These are phyloP conservation scores for Melocanna baccifera DNA, from an alignment of 176 grass and related monocot genomes.

Conservation along the genomic window DNA sequence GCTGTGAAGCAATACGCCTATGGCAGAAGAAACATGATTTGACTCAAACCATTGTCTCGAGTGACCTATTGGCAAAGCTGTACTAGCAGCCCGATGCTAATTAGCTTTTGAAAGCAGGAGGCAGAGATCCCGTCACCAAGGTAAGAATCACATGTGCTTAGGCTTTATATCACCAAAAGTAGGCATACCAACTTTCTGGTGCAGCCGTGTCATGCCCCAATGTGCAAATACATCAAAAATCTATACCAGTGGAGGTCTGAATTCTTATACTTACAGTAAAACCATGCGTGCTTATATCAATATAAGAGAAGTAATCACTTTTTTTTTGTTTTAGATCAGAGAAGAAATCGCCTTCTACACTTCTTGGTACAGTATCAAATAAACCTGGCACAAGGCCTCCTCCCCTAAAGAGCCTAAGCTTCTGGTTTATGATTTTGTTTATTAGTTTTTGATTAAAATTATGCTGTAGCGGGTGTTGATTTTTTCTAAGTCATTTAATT, in stretches of 20 bases:
- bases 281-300: background rate
- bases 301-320: background rate
- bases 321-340: too few relatives aligned
- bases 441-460: too few relatives aligned
- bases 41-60: constrained; percentile 20
- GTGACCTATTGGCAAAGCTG: constrained; percentile 17
- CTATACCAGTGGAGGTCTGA: background rate
- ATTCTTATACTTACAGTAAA: background rate
- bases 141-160: constrained; percentile 1
- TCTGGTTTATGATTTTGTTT: too few relatives aligned
- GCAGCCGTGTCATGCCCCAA: background rate
- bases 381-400: background rate
- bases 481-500: too few relatives aligned
- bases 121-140: background rate
- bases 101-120: background rate
- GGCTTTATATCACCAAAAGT: background rate
- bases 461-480: too few relatives aligned
- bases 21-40: constrained; percentile 29
- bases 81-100: background rate
- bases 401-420: too few relatives aligned
- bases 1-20: background rate
- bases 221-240: background rate
- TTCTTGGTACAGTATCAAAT: background rate
- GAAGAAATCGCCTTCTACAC: background rate
- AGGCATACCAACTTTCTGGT: background rate